phyloP scores from a whole-genome alignment of 768 basidiomycete genomes.

The Mycena polygramma region DNA sequence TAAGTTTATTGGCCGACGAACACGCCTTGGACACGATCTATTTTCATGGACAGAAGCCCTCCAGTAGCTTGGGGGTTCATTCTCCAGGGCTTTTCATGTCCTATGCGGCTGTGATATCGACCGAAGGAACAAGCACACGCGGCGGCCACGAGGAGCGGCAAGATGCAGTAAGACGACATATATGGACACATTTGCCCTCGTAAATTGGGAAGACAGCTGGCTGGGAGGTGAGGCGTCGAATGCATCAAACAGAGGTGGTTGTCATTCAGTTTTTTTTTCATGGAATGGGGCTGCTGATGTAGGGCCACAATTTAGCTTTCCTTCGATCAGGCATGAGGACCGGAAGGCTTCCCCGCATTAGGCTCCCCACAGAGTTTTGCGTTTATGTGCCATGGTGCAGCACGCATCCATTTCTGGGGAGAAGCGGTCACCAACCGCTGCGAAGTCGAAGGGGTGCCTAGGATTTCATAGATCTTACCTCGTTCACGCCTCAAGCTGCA shows the following conservation, averaged over 20 bases:
- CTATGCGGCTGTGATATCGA: slow-evolving; percentile 16
- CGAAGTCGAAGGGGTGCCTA: slow-evolving; percentile 32
- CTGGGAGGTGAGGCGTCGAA: slow-evolving; percentile 6
- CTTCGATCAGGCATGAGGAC: slow-evolving; percentile 32
- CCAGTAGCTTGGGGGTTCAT: slow-evolving; percentile 13
- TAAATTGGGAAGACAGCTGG: slow-evolving; percentile 13
- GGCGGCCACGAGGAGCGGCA: slow-evolving; percentile 26
- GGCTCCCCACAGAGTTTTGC: slow-evolving; percentile 31
- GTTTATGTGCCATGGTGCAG: slow-evolving; percentile 12
- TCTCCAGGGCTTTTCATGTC: slow-evolving; percentile 11
- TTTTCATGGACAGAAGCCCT: slow-evolving; percentile 26
- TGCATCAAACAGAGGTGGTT: slow-evolving; percentile 6
- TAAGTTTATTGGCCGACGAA: slow-evolving; percentile 31
- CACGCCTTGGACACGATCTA: slow-evolving; percentile 23
- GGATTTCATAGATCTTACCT: slow-evolving; percentile 33
- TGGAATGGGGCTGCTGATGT: slow-evolving; percentile 12
- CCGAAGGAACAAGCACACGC: slow-evolving; percentile 4
- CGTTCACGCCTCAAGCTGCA: slow-evolving; percentile 35
- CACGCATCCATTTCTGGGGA: slow-evolving; percentile 27
- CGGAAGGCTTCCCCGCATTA: slow-evolving; percentile 29
- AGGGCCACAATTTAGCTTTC: slow-evolving; percentile 20
- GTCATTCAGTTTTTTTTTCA: slow-evolving; percentile 8
- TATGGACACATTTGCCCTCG: not conserved
- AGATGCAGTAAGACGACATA: slow-evolving; percentile 2
- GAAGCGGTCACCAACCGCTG: slow-evolving; percentile 26